These are phyloP conservation scores for Phellinidium pouzarii DNA, from an alignment of 1,284 basidiomycete species.

Conservation along the genomic window DNA sequence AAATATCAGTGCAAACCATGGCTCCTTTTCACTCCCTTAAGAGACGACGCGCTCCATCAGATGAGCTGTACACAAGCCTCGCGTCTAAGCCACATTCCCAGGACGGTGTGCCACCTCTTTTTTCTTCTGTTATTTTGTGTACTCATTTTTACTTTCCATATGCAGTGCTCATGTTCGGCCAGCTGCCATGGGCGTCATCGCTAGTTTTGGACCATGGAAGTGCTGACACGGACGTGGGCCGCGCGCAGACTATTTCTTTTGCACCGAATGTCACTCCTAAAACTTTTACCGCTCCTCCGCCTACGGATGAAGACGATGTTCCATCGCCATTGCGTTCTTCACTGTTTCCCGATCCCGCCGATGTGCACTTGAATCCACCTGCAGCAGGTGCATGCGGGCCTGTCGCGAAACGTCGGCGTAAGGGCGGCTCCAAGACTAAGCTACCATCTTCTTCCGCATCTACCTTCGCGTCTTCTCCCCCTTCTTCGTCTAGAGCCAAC, in stretches of 20 bases:
- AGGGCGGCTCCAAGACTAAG: neutral
- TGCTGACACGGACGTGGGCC: constrained; percentile 5
- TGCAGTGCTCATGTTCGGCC: neutral
- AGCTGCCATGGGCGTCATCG: neutral
- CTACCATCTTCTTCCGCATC: constrained; percentile 1
- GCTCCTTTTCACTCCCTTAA: too few relatives aligned
- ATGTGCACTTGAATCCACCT: constrained; percentile 8
- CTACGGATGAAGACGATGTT: constrained; percentile 24
- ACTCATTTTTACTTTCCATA: neutral
- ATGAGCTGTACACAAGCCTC: neutral
- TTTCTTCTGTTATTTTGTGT: neutral
- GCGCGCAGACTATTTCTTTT: constrained; percentile 35
- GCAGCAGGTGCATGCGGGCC: constrained; percentile 34
- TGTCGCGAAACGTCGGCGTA: constrained; percentile 13
- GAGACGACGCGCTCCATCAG: neutral
- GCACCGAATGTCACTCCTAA: constrained; percentile 52
- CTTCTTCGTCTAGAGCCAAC: too few relatives aligned
- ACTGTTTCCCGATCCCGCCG: constrained; percentile 39
- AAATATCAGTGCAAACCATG: too few relatives aligned
- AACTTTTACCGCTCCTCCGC: constrained; percentile 47
- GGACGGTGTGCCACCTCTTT: neutral
- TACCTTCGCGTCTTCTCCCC: neutral
- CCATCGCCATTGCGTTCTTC: constrained; percentile 27
- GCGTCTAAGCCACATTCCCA: neutral
- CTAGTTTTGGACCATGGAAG: neutral